Base-by-base conservation (phyloP, 2,329 filamentous ascomycete species). In the Nemania serpens region DNA sequence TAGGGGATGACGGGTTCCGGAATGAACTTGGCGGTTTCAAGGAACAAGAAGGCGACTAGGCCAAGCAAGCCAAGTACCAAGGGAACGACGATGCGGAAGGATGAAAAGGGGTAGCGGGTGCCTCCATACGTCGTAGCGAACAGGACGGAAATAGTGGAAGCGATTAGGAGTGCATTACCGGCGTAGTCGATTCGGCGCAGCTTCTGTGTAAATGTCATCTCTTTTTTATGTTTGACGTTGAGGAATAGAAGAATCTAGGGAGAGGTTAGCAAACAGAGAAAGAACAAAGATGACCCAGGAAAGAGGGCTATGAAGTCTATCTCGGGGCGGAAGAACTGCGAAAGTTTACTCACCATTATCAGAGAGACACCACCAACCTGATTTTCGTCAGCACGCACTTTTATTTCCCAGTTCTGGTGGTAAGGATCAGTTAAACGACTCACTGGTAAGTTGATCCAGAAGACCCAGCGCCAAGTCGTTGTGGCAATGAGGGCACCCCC, bases 381-480 rank as follows among this genome's bases (percentile, higher is more conserved):
- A 13, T 5, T 13, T 5, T 5, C 39, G n/a, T 42, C 15, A 42
- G 39, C n/a, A n/a, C n/a, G n/a, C n/a, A n/a, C n/a, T n/a, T n/a
- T n/a, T n/a, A n/a, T n/a, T n/a, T n/a, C n/a, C 15, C n/a, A 36
- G 6, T 7, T 36, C 12, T 36, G 6, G 37, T 36, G 20, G 15
- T 3, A 15, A 18, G 22, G 3, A 33, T 7, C 12, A 47, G 52
- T 55, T 17, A 47, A 29, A 25, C 12, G 13, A 42, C 15, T 39
- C 17, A 55, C 52, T 39, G 74, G 74, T 1, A 75, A 53, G 53
- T 74, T 74, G 29, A 76, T 50, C 11, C 64, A 75, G 63, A 81
- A 81, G n/a, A 73, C 69, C 74, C 75, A 80, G 3, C 76, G 68
- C 77, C 77, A 80, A 5, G 47, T 63, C 9, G 46, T 42, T 0